phyloP scores from a whole-genome alignment of 192 early-diverging fungal species.

The Coemansia sp. region DNA sequence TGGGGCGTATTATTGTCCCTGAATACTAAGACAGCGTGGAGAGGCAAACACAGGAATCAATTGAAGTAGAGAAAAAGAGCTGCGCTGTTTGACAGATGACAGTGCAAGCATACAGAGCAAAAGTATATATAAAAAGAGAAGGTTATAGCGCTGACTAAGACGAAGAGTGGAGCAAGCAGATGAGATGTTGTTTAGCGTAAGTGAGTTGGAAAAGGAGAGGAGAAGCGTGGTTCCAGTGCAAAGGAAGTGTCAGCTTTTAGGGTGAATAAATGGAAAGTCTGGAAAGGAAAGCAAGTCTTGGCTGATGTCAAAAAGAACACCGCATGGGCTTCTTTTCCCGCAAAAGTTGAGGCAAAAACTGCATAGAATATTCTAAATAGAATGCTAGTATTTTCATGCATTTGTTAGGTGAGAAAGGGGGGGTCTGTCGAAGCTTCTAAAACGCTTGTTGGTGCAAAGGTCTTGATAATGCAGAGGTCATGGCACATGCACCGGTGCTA shows the following conservation, averaged over 20 bases:
- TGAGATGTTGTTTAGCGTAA: neutral
- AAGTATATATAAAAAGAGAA: neutral
- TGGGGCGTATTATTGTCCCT: neutral
- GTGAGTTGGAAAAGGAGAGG: neutral
- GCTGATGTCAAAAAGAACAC: slow-evolving; percentile 4
- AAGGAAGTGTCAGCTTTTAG: neutral
- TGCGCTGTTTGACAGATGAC: neutral
- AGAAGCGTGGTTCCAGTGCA: neutral
- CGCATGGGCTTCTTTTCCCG: slow-evolving; percentile 4
- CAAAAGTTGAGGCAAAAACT: slow-evolving; percentile 9
- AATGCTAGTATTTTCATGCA: neutral
- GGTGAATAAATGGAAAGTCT: slow-evolving; percentile 7
- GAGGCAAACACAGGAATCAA: neutral
- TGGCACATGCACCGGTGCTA: slow-evolving; percentile 21
- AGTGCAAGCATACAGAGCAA: neutral
- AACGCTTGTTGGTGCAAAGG: slow-evolving; percentile 8
- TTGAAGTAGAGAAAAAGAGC: neutral
- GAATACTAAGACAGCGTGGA: neutral
- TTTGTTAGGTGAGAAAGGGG: neutral
- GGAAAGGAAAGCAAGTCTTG: slow-evolving; percentile 1
- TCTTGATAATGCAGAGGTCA: neutral
- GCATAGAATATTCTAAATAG: slow-evolving; percentile 15
- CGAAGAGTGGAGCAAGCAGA: neutral
- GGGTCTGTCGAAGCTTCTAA: neutral
- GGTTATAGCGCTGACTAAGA: neutral